Evolutionary conservation across 2,329 filamentous ascomycete genomes (phyloP), one percentile per base, ranked within the genome.

Genomic region (Colletotrichum cuscutae): DNA sequence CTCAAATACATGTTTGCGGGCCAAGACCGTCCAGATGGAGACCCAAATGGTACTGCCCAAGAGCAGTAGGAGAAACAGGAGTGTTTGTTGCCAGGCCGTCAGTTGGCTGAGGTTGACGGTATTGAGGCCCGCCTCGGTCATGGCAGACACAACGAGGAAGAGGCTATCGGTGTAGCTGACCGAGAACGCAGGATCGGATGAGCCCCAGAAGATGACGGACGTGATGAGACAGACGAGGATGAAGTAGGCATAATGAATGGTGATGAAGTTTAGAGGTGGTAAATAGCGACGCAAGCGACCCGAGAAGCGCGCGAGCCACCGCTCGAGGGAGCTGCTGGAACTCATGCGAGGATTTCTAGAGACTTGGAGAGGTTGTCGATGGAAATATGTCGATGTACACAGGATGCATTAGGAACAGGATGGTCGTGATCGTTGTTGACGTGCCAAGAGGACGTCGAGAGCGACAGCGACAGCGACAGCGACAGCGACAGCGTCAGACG

Each of bases 221-320:
- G 84, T 85, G 24, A 92, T 30, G 6, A 93, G 78, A 64, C 85
- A 86, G 6, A 87, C 87, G 11, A 82, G 72, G 73, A 92, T 84
- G 79, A 94, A 94, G 81, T 93, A 94, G 63, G 86, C 79, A 81
- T 93, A 93, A 78, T 94, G 92, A 5, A 93, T 76, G 2, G 89
- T 90, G 77, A 92, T 88, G 79, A 89, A 92, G 76, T 91, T 91
- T 73, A 90, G 79, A 3, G 85, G 83, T 8, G 86, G 86, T 13
- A 72, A 30, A 26, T 64, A 35, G 0, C 32, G 64, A 5, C 59
- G 53, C 32, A 69, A 12, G 42, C 42, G 42, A 49, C 19, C 7
- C 19, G 42, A n/a, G 42, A 49, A 49, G 7, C 42, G 42, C 1
- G 19, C 42, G 8, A 49, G 19, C 42, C 42, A 49, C 19, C 42